Base-by-base conservation (phyloP, 805 yeast species). In the Saccharomycopsis capsularis region DNA sequence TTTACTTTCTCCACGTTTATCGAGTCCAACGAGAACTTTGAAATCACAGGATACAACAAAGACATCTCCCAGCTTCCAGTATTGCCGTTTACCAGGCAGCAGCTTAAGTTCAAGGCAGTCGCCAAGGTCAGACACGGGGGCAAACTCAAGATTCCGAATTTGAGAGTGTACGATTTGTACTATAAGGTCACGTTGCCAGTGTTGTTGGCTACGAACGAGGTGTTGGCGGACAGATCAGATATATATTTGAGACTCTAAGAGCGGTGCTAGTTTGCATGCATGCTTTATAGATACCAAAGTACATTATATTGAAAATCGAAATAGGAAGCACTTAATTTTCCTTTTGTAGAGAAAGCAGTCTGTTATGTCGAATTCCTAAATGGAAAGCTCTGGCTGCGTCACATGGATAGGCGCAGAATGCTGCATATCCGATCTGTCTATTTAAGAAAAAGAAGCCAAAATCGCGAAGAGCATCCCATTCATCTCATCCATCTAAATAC, bases 161-260 rank as follows among this genome's bases (percentile, higher is more conserved):
- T 85, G 55, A 73, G 74, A 51, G 85, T 83, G 3, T 82, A 70
- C 59, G 95, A 86, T 58, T 68, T 84, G 44, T 76, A 77, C 55
- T 85, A 76, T 65, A 78, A 82, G 56, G 81, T 85, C 36, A 73
- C 73, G 21, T 66, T 87, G 51, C 80, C 81, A 19, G 68, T 73
- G 0, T 59, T 73, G 16, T 66, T 76, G 0, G 78, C 73, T 0
- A 57, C 67, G 7, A 67, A 63, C 3, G 23, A 40, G 1, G 57
- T 66, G 0, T 56, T 56, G 37, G 34, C 59, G 3, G 61, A 62
- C 16, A 61, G 61, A 24, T 63, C 60, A 18, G 55, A 53, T 21
- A 47, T 53, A 35, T 51, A 40, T 32, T 19, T 53, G 3, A 37
- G 32, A 23, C 15, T 41, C 11, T 42, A 42, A 25, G 32, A 32